Evolutionary conservation across 768 basidiomycete species (phyloP).

Genomic region (Termitomyces eurrhizus): DNA sequence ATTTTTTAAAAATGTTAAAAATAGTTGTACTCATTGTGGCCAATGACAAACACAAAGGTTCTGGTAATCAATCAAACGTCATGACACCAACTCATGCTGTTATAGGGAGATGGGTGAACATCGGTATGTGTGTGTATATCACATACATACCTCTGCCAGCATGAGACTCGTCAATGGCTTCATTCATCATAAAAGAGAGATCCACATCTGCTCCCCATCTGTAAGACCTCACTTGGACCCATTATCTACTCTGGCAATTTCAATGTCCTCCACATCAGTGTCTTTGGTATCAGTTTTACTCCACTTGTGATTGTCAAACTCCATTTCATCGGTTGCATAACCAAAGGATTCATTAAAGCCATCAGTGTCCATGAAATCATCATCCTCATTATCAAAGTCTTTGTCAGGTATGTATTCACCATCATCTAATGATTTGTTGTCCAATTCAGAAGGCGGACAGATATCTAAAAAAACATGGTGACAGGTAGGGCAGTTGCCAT

Average conservation of each 20-base stretch:
- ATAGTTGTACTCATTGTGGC: too few relatives aligned
- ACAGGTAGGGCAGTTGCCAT: conserved; percentile 71
- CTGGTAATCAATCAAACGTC: too few relatives aligned
- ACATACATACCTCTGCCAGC: conserved; percentile 18
- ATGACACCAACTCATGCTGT: conserved; percentile 1
- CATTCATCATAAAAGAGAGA: too few relatives aligned
- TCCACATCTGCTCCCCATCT: conserved; percentile 32
- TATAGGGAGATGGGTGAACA: too few relatives aligned
- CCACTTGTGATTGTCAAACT: conserved; percentile 21
- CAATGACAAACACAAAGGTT: too few relatives aligned
- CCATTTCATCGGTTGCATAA: conserved; percentile 38
- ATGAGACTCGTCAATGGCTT: conserved; percentile 12
- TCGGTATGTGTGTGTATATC: not conserved
- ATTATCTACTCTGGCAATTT: conserved; percentile 19
- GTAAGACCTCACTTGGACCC: conserved; percentile 37
- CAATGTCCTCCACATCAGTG: conserved; percentile 17
- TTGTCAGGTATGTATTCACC: conserved; percentile 60
- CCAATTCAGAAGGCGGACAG: conserved; percentile 44
- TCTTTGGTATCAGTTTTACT: conserved; percentile 16
- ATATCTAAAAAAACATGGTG: conserved; percentile 56
- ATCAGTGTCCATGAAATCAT: conserved; percentile 41
- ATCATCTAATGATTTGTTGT: conserved; percentile 64
- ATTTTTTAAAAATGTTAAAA: too few relatives aligned
- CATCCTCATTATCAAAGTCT: conserved; percentile 49
- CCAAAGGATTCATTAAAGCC: conserved; percentile 35